Evolutionary conservation across 2,329 filamentous ascomycete species (phyloP).

Genomic region (Fusarium sulawesiense): DNA sequence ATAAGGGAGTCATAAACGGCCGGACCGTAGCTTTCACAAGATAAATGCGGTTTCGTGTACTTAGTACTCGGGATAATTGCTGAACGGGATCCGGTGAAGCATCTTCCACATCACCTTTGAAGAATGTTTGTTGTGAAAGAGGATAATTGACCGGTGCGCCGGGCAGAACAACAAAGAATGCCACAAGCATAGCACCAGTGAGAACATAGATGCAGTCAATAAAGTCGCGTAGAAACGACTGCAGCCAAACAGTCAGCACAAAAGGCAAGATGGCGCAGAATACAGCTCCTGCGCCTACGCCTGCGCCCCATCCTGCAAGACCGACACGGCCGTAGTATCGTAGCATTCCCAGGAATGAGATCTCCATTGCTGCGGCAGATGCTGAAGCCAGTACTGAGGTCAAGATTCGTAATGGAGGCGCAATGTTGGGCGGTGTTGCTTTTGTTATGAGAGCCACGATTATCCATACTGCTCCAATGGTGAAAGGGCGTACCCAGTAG

Average conservation of each 20-base stretch:
- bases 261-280: constrained; percentile 48
- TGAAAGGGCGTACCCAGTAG: constrained; percentile 46
- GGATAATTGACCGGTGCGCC: constrained; percentile 41
- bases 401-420: constrained; percentile 46
- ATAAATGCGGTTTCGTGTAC: constrained; percentile 28
- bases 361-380: constrained; percentile 47
- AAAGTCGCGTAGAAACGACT: constrained; percentile 45
- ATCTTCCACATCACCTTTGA: constrained; percentile 35
- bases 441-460: constrained; percentile 45
- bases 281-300: constrained; percentile 48
- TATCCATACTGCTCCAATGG: constrained; percentile 47
- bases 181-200: constrained; percentile 43
- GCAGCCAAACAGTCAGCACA: constrained; percentile 45
- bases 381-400: constrained; percentile 47
- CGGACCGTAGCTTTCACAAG: constrained; percentile 28
- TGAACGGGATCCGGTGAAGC: constrained; percentile 49
- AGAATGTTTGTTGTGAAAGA: constrained; percentile 5
- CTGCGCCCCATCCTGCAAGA: constrained; percentile 52
- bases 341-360: constrained; percentile 49
- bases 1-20: constrained; percentile 47
- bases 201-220: constrained; percentile 46
- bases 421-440: constrained; percentile 50
- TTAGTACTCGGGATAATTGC: constrained; percentile 27
- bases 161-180: constrained; percentile 48
- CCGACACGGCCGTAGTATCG: constrained; percentile 48